Conservation (phyloP, 306 rosid species). For the Lathyrus oleraceus region DNA sequence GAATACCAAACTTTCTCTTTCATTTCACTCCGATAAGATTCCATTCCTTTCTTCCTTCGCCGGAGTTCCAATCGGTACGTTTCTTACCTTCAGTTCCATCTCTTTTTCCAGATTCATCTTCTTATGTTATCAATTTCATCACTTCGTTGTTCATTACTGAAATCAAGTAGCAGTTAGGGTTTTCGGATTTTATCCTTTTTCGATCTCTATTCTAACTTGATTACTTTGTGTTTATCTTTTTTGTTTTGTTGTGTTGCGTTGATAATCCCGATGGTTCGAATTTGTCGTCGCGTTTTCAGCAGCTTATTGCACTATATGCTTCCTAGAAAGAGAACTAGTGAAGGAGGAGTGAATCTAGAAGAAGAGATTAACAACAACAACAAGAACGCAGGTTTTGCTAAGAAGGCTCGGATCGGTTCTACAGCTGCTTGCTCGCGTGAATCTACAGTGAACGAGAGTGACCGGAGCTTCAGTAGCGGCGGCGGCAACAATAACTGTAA, state of each 20-base stretch:
- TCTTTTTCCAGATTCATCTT: neutral
- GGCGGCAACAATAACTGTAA: constrained; percentile 12
- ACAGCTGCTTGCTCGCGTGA: constrained; percentile 39
- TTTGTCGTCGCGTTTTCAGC: constrained; percentile 53
- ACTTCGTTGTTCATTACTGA: constrained; percentile 29
- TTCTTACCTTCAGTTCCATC: neutral
- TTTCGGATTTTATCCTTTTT: constrained; percentile 34
- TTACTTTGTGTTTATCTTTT: constrained; percentile 3
- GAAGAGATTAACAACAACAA: constrained; percentile 41
- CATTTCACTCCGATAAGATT: constrained; percentile 39
- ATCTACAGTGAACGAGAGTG: constrained; percentile 50
- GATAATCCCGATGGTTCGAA: constrained; percentile 46
- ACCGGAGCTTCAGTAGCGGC: constrained; percentile 17
- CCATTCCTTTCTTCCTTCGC: constrained; percentile 43
- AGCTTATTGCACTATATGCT: constrained; percentile 96
- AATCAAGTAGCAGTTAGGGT: constrained; percentile 50
- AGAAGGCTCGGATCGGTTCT: constrained; percentile 65
- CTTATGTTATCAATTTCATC: neutral
- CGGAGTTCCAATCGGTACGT: constrained; percentile 54
- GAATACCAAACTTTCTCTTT: constrained; percentile 15
- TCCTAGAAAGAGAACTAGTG: constrained; percentile 90
- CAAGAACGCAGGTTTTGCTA: constrained; percentile 40
- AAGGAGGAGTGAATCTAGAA: constrained; percentile 80
- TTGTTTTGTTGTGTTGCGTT: neutral
- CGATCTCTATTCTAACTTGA: neutral